phyloP scores from a whole-genome alignment of 1,284 basidiomycete genomes.

The Rhodotorula sp. region DNA sequence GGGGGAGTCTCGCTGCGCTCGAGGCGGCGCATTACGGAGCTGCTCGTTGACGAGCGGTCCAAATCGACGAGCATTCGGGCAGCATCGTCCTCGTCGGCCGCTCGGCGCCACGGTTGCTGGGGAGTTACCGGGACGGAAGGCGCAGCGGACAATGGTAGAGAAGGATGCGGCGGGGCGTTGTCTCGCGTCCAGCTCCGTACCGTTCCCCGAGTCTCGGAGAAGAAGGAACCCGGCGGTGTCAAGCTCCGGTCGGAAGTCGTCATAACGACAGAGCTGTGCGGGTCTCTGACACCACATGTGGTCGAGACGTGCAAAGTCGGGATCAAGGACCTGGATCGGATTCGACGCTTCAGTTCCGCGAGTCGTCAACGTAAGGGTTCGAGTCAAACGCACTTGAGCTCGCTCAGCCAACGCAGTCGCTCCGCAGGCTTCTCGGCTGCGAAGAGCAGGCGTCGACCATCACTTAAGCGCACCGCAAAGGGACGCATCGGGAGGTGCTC shows the following conservation, averaged over 20 bases:
- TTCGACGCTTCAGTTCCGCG: not conserved
- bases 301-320: not conserved
- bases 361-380: not conserved
- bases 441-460: slow-evolving; percentile 1
- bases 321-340: no score
- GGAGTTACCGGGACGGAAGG: no score
- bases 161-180: not conserved
- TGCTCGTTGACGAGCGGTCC: no score
- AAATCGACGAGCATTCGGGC: not conserved
- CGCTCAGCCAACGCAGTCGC: slow-evolving; percentile 17
- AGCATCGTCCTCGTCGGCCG: no score
- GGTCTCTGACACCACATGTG: no score
- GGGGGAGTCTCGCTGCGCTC: not conserved
- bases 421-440: slow-evolving; percentile 7
- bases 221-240: slow-evolving; percentile 12
- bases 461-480: slow-evolving; percentile 10
- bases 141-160: not conserved
- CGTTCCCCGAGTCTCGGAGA: slow-evolving; percentile 3
- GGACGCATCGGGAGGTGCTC: not conserved
- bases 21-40: not conserved
- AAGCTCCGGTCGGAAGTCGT: not conserved
- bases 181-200: not conserved
- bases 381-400: slow-evolving; percentile 11
- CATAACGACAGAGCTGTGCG: not conserved
- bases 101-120: no score